A percentile compares a stretch with the other conserved stretches of the same genome.
Conservation (phyloP, 345 rosid species). For the Melastoma malabathricum region DNA sequence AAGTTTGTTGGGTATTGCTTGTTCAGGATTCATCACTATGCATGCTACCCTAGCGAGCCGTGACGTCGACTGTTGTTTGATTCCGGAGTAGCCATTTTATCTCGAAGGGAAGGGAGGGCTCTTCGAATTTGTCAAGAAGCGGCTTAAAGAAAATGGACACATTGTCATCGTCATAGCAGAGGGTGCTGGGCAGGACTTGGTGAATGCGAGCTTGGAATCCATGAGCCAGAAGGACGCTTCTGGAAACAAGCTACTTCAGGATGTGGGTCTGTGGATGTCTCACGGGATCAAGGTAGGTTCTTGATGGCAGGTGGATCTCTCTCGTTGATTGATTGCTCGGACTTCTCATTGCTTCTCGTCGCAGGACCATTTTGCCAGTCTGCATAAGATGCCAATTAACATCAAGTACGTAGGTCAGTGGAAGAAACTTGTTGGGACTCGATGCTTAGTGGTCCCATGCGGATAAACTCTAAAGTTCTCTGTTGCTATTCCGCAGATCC, state of each 20-base stretch:
- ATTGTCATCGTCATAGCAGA: constrained; percentile 83
- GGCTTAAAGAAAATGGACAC: constrained; percentile 69
- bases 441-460: constrained; percentile 1
- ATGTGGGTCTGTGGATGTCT: constrained; percentile 74
- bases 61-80: constrained; percentile 89
- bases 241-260: constrained; percentile 73
- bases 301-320: too few relatives aligned
- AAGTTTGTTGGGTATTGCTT: background rate
- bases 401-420: constrained; percentile 70
- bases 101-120: constrained; percentile 88
- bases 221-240: constrained; percentile 55
- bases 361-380: constrained; percentile 47
- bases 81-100: constrained; percentile 87
- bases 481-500: constrained; percentile 44
- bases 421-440: constrained; percentile 1
- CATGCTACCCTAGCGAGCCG: constrained; percentile 83
- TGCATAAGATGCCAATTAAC: constrained; percentile 36
- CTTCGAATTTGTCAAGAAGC: constrained; percentile 40
- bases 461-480: background rate
- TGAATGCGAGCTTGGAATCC: constrained; percentile 35
- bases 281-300: constrained; percentile 46
- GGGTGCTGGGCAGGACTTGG: constrained; percentile 85
- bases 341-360: constrained; percentile 4
- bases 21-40: constrained; percentile 58
- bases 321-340: background rate